phyloP scores from a whole-genome alignment of 2,329 filamentous ascomycete genomes.

The Exophiala bonariae region DNA sequence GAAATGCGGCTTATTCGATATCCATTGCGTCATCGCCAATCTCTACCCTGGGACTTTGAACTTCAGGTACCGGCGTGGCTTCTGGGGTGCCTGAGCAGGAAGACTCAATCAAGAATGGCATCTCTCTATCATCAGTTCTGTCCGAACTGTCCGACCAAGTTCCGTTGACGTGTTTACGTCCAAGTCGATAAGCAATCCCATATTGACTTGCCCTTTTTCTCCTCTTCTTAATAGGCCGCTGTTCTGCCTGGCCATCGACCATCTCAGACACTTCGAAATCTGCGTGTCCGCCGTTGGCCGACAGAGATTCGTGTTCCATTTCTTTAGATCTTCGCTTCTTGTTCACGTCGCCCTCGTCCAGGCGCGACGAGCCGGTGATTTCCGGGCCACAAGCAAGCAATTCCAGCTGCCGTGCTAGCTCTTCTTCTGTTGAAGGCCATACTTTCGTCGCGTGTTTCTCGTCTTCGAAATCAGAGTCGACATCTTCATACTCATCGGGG shows the following conservation, averaged over 20 bases:
- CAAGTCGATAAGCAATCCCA: conserved; percentile 9
- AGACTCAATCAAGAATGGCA: conserved; percentile 7
- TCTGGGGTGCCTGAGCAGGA: conserved; percentile 14
- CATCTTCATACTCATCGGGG: conserved; percentile 38
- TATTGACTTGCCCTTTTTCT: conserved; percentile 11
- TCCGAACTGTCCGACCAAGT: conserved; percentile 23
- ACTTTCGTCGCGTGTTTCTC: conserved; percentile 38
- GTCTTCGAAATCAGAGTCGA: conserved; percentile 26
- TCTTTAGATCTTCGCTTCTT: conserved; percentile 17
- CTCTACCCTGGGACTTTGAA: background rate
- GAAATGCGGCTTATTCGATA: conserved; percentile 9
- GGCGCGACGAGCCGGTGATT: background rate
- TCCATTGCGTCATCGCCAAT: conserved; percentile 24
- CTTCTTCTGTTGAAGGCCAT: conserved; percentile 27
- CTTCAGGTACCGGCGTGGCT: conserved; percentile 4
- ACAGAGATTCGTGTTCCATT: conserved; percentile 9
- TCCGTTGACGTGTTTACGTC: conserved; percentile 7
- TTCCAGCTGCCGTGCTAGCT: conserved; percentile 22
- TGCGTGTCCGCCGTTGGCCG: conserved; percentile 1
- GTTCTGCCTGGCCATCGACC: conserved; percentile 15
- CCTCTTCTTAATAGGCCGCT: conserved; percentile 13
- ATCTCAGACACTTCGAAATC: conserved; percentile 24
- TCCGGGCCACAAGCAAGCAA: conserved; percentile 17
- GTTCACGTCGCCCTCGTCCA: conserved; percentile 7
- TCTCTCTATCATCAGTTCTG: conserved; percentile 15